A percentile compares a stretch with the other conserved stretches of the same genome.
Evolutionary conservation across 176 grass and related monocot species (phyloP).

Genomic region (Cenchrus fungigraminus): DNA sequence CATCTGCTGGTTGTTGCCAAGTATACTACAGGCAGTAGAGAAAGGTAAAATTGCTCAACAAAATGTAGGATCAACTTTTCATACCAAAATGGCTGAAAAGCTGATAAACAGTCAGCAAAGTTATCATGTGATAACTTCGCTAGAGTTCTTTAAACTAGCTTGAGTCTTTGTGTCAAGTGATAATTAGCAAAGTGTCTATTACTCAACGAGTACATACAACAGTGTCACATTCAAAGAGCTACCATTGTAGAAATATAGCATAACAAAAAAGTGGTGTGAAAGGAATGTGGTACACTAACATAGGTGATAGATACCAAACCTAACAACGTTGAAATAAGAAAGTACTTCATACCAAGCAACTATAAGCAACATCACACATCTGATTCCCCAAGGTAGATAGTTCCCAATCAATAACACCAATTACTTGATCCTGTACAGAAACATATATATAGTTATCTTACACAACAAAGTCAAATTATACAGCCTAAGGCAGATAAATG

Average conservation of each 20-base stretch:
- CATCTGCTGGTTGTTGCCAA: background rate
- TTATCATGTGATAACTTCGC: background rate
- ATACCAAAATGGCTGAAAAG: background rate
- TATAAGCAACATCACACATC: constrained; percentile 98
- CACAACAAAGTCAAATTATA: constrained; percentile 5
- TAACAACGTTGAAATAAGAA: constrained; percentile 1
- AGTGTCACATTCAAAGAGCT: background rate
- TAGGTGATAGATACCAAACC: background rate
- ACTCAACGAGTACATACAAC: background rate
- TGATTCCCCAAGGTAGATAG: constrained; percentile 97
- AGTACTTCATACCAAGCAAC: constrained; percentile 61
- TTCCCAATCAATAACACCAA: constrained; percentile 99
- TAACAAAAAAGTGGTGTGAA: background rate
- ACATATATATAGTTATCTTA: constrained; percentile 4
- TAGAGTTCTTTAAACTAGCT: background rate
- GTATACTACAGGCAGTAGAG: background rate
- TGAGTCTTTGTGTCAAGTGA: background rate
- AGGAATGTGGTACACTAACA: background rate
- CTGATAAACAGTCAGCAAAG: background rate
- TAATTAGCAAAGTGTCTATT: background rate
- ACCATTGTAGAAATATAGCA: background rate
- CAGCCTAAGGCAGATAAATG: background rate
- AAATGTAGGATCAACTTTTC: background rate
- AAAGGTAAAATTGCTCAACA: background rate
- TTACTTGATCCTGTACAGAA: constrained; percentile 77